A percentile compares a stretch with the other conserved stretches of the same genome.
Conservation (phyloP, 306 rosid species). For the Cajanus cajan region DNA sequence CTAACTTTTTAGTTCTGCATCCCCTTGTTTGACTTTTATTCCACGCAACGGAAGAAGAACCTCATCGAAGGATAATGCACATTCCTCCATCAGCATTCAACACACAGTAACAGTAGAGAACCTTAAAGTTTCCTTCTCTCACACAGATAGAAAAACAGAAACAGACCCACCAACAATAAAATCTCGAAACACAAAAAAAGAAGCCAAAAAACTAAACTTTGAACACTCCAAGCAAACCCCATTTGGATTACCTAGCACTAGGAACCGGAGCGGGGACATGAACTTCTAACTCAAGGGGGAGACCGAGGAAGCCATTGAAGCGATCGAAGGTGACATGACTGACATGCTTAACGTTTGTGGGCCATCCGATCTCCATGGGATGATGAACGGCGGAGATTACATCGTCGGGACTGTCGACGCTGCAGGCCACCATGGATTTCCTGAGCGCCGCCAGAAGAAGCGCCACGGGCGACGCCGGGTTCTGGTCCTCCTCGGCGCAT, state of each 20-base stretch:
- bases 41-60: neutral
- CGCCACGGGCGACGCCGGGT: conserved; percentile 62
- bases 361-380: conserved; percentile 95
- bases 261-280: conserved; percentile 92
- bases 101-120: neutral
- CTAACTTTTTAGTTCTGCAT: conserved; percentile 19
- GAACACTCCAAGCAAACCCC: conserved; percentile 30
- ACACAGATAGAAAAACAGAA: no score
- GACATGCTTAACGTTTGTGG: conserved; percentile 78
- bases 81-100: neutral
- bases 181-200: neutral
- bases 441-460: conserved; percentile 66
- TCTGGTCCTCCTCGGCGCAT: conserved; percentile 54
- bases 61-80: neutral
- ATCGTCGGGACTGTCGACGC: conserved; percentile 72
- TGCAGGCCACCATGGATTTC: conserved; percentile 89
- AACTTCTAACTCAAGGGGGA: conserved; percentile 81
- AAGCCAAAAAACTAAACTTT: neutral
- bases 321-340: conserved; percentile 93
- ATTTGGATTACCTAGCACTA: conserved; percentile 71
- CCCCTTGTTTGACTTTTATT: neutral
- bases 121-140: no score
- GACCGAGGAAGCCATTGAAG: conserved; percentile 91
- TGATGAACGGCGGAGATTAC: conserved; percentile 73
- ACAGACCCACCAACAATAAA: conserved; percentile 11